Percentiles rank a stretch among this genome's conserved stretches.
These are phyloP conservation scores for Suillus fuscotomentosus DNA, from an alignment of 768 basidiomycete genomes.

Conservation along the genomic window DNA sequence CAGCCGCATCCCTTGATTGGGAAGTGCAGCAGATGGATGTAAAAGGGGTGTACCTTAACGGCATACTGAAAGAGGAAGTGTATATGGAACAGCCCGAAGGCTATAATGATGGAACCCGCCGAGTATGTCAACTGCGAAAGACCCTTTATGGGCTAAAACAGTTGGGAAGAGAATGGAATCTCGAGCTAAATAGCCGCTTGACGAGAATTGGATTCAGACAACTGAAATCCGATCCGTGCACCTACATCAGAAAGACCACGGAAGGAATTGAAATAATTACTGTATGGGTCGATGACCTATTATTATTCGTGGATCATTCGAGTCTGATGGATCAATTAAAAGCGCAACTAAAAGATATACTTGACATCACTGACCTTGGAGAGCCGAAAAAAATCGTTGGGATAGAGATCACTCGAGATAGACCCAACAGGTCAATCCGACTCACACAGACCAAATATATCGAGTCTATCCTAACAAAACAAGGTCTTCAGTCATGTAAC, in stretches of 20 bases:
- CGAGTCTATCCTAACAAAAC: neutral
- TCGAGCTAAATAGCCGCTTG: constrained; percentile 21
- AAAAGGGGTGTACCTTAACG: constrained; percentile 29
- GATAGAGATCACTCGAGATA: constrained; percentile 17
- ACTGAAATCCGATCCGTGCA: constrained; percentile 18
- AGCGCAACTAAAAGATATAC: constrained; percentile 9
- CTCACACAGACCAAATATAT: neutral
- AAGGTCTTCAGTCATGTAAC: constrained; percentile 1
- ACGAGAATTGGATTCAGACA: constrained; percentile 17
- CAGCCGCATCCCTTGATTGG: constrained; percentile 17
- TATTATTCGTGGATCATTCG: constrained; percentile 13
- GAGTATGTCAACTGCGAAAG: constrained; percentile 19
- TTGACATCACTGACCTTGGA: constrained; percentile 7
- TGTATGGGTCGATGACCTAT: constrained; percentile 31
- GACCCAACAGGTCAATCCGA: too few relatives aligned
- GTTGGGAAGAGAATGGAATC: constrained; percentile 28
- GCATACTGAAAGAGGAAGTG: constrained; percentile 29
- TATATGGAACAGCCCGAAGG: constrained; percentile 33
- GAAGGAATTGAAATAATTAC: constrained; percentile 17
- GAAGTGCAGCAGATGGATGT: constrained; percentile 31
- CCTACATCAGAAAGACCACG: neutral
- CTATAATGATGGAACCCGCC: constrained; percentile 12
- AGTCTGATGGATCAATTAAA: constrained; percentile 7
- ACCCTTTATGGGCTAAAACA: constrained; percentile 33
- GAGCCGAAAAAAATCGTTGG: constrained; percentile 23